Conservation (phyloP, 2,329 filamentous ascomycete genomes). For the Paecilomyces niveus region DNA sequence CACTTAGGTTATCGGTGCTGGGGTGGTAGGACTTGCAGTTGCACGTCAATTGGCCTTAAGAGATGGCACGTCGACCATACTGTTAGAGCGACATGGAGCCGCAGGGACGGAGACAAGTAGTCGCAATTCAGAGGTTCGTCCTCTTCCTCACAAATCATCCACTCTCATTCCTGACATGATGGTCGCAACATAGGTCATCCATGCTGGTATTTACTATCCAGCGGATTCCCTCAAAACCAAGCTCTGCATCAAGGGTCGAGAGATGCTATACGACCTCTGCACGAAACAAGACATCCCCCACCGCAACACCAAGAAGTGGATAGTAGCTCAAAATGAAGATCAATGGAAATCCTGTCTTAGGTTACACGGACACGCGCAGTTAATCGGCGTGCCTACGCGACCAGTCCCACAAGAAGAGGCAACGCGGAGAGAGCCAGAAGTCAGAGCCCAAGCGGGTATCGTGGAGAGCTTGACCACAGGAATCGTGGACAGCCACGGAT, state of each 20-base stretch:
- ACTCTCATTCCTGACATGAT: not conserved
- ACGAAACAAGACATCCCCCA: constrained; percentile 59
- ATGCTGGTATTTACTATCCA: constrained; percentile 91
- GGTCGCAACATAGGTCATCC: constrained; percentile 61
- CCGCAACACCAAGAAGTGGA: constrained; percentile 81
- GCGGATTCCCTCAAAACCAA: constrained; percentile 66
- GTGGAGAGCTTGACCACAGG: constrained; percentile 83
- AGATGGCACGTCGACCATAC: constrained; percentile 58
- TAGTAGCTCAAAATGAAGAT: constrained; percentile 72
- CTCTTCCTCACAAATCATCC: not conserved
- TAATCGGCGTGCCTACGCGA: constrained; percentile 60
- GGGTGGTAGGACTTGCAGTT: constrained; percentile 73
- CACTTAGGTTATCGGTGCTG: constrained; percentile 55
- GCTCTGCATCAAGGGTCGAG: constrained; percentile 71
- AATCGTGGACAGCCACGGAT: constrained; percentile 78
- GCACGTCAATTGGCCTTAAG: constrained; percentile 62
- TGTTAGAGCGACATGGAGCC: constrained; percentile 71
- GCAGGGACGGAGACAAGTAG: constrained; percentile 82
- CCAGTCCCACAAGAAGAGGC: constrained; percentile 63
- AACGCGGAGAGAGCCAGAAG: constrained; percentile 60
- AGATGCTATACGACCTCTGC: constrained; percentile 75
- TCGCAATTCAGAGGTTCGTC: constrained; percentile 71
- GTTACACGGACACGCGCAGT: constrained; percentile 47
- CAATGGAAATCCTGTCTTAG: constrained; percentile 56
- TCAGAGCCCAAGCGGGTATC: constrained; percentile 63